These are phyloP conservation scores for Termitomyces sp. DNA, from an alignment of 1,284 basidiomycete genomes.

Conservation along the genomic window DNA sequence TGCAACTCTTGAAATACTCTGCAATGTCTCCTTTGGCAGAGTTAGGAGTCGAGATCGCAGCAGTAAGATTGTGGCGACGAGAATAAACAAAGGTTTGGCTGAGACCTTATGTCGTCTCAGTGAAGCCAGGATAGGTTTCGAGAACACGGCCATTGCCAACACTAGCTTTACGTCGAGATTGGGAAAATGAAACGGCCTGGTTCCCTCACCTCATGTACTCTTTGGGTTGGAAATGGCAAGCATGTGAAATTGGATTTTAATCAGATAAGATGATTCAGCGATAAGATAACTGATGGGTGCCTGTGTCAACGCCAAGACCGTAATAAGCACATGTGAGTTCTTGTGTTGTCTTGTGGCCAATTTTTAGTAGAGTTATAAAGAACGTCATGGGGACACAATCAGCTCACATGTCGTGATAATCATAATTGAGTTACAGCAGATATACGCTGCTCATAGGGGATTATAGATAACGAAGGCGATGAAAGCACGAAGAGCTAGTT, in stretches of 20 bases:
- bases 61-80: constrained; percentile 34
- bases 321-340: no score
- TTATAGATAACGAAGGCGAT: constrained; percentile 29
- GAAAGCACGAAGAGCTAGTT: constrained; percentile 33
- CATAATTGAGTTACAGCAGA: constrained; percentile 21
- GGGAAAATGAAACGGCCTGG: neutral
- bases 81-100: constrained; percentile 22
- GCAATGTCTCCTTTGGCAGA: constrained; percentile 14
- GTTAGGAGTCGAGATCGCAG: constrained; percentile 40
- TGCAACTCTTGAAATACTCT: constrained; percentile 5
- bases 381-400: no score
- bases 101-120: constrained; percentile 6
- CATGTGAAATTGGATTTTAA: constrained; percentile 2
- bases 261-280: neutral
- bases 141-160: constrained; percentile 23
- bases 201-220: neutral
- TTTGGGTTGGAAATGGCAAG: neutral
- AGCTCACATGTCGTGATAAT: constrained; percentile 7
- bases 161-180: neutral
- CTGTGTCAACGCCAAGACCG: neutral
- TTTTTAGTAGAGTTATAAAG: no score
- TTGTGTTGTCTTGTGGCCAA: no score
- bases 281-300: neutral
- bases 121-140: constrained; percentile 20
- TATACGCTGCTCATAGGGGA: constrained; percentile 23